phyloP scores from a whole-genome alignment of 2,329 filamentous ascomycete genomes.

The Pochonia chlamydosporia region DNA sequence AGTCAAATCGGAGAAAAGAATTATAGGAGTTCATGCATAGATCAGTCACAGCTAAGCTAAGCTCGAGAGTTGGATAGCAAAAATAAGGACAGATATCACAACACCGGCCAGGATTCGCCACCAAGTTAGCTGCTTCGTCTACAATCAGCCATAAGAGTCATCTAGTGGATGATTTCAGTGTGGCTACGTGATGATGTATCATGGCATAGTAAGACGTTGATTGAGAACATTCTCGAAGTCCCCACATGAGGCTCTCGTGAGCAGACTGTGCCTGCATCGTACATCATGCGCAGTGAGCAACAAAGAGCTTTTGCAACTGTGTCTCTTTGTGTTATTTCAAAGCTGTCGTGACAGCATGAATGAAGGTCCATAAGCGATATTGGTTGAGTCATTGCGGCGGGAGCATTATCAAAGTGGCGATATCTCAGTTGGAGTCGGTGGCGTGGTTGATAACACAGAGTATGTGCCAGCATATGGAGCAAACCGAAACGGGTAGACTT shows the following conservation, averaged over 20 bases:
- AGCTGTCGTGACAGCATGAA: too few species aligned
- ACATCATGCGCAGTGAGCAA: too few species aligned
- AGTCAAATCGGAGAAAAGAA: background rate
- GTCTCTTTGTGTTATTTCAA: background rate
- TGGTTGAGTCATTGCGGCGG: constrained; percentile 1
- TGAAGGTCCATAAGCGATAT: too few species aligned
- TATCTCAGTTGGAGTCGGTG: too few species aligned
- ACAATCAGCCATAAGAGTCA: background rate
- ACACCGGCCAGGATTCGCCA: background rate
- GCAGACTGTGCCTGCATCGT: too few species aligned
- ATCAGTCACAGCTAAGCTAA: too few species aligned
- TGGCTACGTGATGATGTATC: too few species aligned
- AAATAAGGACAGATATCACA: background rate
- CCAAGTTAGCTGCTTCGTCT: background rate
- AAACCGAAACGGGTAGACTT: too few species aligned
- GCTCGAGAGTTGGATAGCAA: background rate
- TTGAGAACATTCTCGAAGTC: constrained; percentile 23
- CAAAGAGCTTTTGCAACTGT: background rate
- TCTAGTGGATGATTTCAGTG: background rate
- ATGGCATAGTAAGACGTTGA: background rate
- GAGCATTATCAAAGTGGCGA: too few species aligned
- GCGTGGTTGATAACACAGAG: too few species aligned
- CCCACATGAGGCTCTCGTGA: constrained; percentile 4
- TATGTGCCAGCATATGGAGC: too few species aligned
- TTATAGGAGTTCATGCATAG: background rate